These are phyloP conservation scores for Neurospora tetrasperma DNA, from an alignment of 495 filamentous ascomycete genomes.

Conservation along the genomic window DNA sequence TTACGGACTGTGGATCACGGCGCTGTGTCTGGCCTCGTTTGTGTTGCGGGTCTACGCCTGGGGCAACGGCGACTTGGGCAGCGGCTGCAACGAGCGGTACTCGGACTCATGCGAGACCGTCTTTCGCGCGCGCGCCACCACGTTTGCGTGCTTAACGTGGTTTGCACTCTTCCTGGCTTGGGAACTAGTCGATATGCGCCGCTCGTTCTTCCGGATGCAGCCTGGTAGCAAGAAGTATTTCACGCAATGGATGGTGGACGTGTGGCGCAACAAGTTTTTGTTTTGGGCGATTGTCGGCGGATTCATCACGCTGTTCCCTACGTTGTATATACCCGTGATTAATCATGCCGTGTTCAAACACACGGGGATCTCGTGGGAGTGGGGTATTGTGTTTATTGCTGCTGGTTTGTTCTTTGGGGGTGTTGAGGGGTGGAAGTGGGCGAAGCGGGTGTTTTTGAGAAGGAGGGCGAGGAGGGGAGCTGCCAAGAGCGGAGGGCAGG, in stretches of 20 bases:
- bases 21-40: conserved; percentile 34
- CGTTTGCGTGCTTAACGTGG: conserved; percentile 67
- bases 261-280: conserved; percentile 63
- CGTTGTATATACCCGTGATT: conserved; percentile 61
- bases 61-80: conserved; percentile 57
- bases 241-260: conserved; percentile 44
- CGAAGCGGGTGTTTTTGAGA: conserved; percentile 39
- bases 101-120: conserved; percentile 47
- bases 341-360: conserved; percentile 67
- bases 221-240: conserved; percentile 45
- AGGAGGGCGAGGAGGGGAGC: conserved; percentile 10
- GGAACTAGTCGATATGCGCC: conserved; percentile 61
- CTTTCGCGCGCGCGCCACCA: conserved; percentile 66
- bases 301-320: conserved; percentile 58
- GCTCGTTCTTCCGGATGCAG: conserved; percentile 58
- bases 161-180: conserved; percentile 62
- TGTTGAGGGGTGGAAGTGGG: conserved; percentile 45
- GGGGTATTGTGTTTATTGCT: conserved; percentile 51
- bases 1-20: conserved; percentile 59
- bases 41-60: conserved; percentile 53
- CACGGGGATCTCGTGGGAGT: conserved; percentile 60
- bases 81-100: conserved; percentile 53
- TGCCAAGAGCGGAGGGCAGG: background rate
- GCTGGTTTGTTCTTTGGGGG: conserved; percentile 53
- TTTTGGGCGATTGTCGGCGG: conserved; percentile 65